Evolutionary conservation across 1,139 yeast species (phyloP), one percentile per base, ranked within the genome.

Genomic region (Zhuliangozyma parablackwelliae): DNA sequence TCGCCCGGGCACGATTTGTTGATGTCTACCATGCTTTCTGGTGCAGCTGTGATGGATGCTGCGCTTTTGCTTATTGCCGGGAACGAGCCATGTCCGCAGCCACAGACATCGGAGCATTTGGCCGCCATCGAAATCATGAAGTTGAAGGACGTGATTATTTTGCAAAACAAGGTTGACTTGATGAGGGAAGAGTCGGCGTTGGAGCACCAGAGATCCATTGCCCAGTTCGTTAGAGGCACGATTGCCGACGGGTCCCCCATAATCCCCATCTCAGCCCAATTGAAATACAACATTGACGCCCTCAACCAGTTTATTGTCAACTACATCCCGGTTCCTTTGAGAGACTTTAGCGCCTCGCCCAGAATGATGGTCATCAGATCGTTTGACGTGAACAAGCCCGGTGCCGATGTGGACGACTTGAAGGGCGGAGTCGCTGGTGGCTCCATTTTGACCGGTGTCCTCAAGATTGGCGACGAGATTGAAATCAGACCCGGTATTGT

Each of bases 401-500:
- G 99, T 72, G 83, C 97, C 31, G 97, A 90, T 64, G 87, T 94
- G 51, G 95, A 86, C 50, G 98, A 92, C 55, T 78, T 94, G 61
- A 90, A 90, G 72, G 99, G 99, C 56, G 99, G 99, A 79, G 98
- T 94, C 59, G 99, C 99, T 34, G 99, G 99, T 73, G 99, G 99
- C 51, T 88, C 97, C 39, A 92, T 94, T 54, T 76, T 92, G 59
- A 88, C 82, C 43, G 99, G 99, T 78, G 98, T 94, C 38, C 86
- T 94, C 73, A 85, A 87, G 61, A 75, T 94, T 47, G 97, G 96
- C 44, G 99, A 94, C 60, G 98, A 94, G 71, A 92, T 94, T 58
- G 99, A 94, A 72, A 90, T 94, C 57, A 80, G 98, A 65, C 98
- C 99, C 37, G 98, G 98, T 75, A 89, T 92, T 51, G 97, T 92